Evolutionary conservation across 2,329 filamentous ascomycete genomes (phyloP).

Genomic region (Arthrobotrys iridis): DNA sequence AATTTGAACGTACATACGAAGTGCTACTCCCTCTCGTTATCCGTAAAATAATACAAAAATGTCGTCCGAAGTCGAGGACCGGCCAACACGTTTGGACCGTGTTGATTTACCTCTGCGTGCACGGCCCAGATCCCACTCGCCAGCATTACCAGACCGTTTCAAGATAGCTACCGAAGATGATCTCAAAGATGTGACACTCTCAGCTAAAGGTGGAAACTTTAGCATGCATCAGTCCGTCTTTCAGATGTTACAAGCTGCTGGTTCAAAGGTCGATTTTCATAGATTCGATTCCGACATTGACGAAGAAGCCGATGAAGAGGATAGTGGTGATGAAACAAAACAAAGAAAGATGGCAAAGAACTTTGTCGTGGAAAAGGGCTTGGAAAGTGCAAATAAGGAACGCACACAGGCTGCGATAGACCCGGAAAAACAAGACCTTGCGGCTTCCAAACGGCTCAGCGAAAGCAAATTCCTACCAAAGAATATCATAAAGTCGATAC

Average conservation of each 20-base stretch:
- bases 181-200: slow-evolving; percentile 59
- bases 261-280: slow-evolving; percentile 82
- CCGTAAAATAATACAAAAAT: slow-evolving; percentile 50
- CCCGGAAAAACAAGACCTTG: slow-evolving; percentile 29
- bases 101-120: slow-evolving; percentile 39
- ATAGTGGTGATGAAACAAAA: slow-evolving; percentile 54
- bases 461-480: slow-evolving; percentile 43
- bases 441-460: slow-evolving; percentile 43
- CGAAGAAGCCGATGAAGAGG: slow-evolving; percentile 67
- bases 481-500: slow-evolving; percentile 52
- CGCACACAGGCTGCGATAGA: slow-evolving; percentile 40
- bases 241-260: slow-evolving; percentile 87
- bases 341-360: slow-evolving; percentile 40
- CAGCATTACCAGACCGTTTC: slow-evolving; percentile 53
- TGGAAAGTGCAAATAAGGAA: slow-evolving; percentile 38
- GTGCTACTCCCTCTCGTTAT: slow-evolving; percentile 39
- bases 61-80: slow-evolving; percentile 54
- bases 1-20: slow-evolving; percentile 29
- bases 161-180: slow-evolving; percentile 49
- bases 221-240: slow-evolving; percentile 96
- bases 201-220: slow-evolving; percentile 60
- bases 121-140: slow-evolving; percentile 52
- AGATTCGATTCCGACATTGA: slow-evolving; percentile 79
- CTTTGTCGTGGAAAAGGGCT: slow-evolving; percentile 29
- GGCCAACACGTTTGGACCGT: slow-evolving; percentile 51